A percentile compares a stretch with the other conserved stretches of the same genome.
phyloP scores from a whole-genome alignment of 768 basidiomycete species.

The Hebeloma cylindrosporum region DNA sequence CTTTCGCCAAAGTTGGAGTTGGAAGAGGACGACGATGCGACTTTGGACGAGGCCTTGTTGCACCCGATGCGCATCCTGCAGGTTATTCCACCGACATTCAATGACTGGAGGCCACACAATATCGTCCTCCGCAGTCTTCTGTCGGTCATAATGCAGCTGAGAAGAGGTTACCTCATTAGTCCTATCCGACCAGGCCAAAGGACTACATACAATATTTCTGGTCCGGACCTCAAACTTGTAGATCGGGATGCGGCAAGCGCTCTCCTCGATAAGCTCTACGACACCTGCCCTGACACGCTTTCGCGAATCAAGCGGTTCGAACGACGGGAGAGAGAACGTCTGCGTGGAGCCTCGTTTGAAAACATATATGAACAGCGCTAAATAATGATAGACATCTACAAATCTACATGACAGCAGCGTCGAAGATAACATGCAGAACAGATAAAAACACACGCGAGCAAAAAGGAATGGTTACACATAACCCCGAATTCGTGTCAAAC shows the following conservation, averaged over 20 bases:
- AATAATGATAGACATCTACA: slow-evolving; percentile 18
- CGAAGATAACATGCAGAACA: slow-evolving; percentile 12
- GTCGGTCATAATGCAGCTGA: slow-evolving; percentile 46
- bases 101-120: slow-evolving; percentile 63
- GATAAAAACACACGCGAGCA: slow-evolving; percentile 1
- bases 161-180: slow-evolving; percentile 48
- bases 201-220: slow-evolving; percentile 18
- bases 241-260: slow-evolving; percentile 15
- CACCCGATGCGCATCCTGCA: slow-evolving; percentile 54
- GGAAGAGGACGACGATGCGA: slow-evolving; percentile 16
- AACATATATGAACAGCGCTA: slow-evolving; percentile 26
- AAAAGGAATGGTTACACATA: slow-evolving; percentile 6
- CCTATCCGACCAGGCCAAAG: slow-evolving; percentile 35
- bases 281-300: slow-evolving; percentile 49
- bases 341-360: slow-evolving; percentile 28
- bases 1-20: not conserved
- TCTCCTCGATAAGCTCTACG: slow-evolving; percentile 48
- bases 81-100: slow-evolving; percentile 63
- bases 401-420: slow-evolving; percentile 12
- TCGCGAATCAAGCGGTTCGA: slow-evolving; percentile 35
- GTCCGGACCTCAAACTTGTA: slow-evolving; percentile 14
- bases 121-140: slow-evolving; percentile 49
- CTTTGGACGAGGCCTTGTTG: slow-evolving; percentile 17
- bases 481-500: slow-evolving; percentile 1
- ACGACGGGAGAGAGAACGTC: slow-evolving; percentile 25